Percentiles rank a stretch among this genome's conserved stretches.
These are phyloP conservation scores for Monilinia fructigena DNA, from an alignment of 2,329 filamentous ascomycete species.

Conservation along the genomic window DNA sequence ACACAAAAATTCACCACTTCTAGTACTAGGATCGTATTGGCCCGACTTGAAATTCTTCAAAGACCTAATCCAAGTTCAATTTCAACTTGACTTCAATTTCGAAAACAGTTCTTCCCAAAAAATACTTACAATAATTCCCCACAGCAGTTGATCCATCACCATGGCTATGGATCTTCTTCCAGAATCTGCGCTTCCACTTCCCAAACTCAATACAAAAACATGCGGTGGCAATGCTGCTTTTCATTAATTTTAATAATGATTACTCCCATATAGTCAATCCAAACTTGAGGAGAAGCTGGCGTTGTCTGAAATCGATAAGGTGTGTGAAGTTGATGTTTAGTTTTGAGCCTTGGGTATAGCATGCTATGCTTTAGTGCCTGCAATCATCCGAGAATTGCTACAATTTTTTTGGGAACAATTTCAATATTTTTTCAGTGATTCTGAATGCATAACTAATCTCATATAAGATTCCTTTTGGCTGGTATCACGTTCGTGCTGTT, in stretches of 20 bases:
- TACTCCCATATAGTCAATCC: conserved; percentile 64
- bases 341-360: not conserved
- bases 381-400: not conserved
- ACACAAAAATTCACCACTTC: not conserved
- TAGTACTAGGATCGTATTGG: not conserved
- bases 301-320: conserved; percentile 56
- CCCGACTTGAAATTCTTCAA: too few species aligned
- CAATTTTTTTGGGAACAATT: conserved; percentile 20
- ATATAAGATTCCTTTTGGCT: conserved; percentile 60
- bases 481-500: conserved; percentile 72
- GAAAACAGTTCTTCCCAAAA: not conserved
- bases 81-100: not conserved
- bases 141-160: not conserved
- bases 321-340: conserved; percentile 50
- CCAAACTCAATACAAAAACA: conserved; percentile 41
- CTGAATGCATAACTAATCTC: not conserved
- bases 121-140: not conserved
- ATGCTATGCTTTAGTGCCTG: not conserved
- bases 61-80: not conserved
- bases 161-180: conserved; percentile 31
- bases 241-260: conserved; percentile 61
- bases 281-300: conserved; percentile 72
- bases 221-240: conserved; percentile 67
- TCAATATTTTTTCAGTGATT: not conserved
- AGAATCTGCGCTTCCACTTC: conserved; percentile 31